Conservation (phyloP, 148 eudicot species). For the Cornus florida region DNA sequence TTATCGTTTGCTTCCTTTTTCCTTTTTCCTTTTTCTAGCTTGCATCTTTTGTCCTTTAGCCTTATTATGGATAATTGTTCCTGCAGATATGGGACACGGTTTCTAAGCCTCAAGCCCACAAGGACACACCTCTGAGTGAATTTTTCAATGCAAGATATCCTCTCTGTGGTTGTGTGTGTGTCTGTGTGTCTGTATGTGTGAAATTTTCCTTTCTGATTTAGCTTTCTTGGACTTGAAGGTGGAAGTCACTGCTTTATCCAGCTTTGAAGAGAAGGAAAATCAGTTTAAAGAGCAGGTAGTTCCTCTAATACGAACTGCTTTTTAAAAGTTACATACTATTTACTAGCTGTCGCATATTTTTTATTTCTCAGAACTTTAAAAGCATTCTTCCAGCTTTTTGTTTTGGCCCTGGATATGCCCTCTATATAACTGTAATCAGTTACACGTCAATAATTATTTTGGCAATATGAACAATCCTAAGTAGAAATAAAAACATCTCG, state of each 20-base stretch:
- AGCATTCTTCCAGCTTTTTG: background rate
- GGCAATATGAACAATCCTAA: too few relatives aligned
- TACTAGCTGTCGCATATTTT: background rate
- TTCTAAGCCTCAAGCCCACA: slow-evolving; percentile 35
- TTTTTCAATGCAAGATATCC: slow-evolving; percentile 36
- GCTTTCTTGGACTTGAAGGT: slow-evolving; percentile 18
- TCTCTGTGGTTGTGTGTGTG: background rate
- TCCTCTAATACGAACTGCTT: background rate
- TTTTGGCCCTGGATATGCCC: background rate
- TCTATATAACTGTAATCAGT: background rate
- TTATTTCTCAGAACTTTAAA: background rate
- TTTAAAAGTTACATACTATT: background rate
- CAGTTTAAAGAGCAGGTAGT: slow-evolving; percentile 42
- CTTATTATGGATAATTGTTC: background rate
- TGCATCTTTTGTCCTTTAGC: background rate
- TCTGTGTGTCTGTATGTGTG: background rate
- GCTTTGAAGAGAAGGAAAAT: slow-evolving; percentile 38
- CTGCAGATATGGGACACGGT: slow-evolving; percentile 41
- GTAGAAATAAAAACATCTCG: background rate
- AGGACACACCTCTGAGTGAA: slow-evolving; percentile 36
- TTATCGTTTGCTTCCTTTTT: background rate
- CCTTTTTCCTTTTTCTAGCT: background rate
- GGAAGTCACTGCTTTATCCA: slow-evolving; percentile 35
- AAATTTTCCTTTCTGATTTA: background rate
- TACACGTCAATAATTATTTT: background rate